Evolutionary conservation across 2,329 filamentous ascomycete species (phyloP).

Genomic region (Diaporthe sp.): DNA sequence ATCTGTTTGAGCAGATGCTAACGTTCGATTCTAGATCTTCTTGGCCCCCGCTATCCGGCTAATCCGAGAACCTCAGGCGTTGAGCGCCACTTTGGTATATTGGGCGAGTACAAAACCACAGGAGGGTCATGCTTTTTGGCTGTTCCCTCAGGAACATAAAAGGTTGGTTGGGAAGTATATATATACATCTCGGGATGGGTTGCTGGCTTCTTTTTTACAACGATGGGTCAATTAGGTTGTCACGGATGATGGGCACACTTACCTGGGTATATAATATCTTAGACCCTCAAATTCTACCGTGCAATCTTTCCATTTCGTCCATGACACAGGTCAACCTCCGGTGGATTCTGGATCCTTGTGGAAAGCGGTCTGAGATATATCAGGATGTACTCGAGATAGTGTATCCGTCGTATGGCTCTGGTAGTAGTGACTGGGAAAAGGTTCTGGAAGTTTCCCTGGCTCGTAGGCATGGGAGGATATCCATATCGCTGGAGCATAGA

Average conservation of each 20-base stretch:
- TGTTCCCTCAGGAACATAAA: background rate
- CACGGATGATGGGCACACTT: background rate
- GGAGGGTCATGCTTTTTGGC: background rate
- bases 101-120: background rate
- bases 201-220: background rate
- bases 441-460: too few relatives aligned
- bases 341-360: background rate
- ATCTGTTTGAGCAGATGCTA: background rate
- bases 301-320: background rate
- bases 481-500: too few relatives aligned
- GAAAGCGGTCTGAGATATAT: background rate
- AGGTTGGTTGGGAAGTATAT: background rate
- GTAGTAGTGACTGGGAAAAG: too few relatives aligned
- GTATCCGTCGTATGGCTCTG: accelerated
- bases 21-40: background rate
- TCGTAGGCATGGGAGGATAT: too few relatives aligned
- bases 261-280: background rate
- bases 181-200: background rate
- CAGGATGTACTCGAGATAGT: too few relatives aligned
- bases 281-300: background rate
- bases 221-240: background rate
- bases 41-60: too few relatives aligned
- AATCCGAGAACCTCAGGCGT: background rate
- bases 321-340: too few relatives aligned
- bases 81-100: background rate